These are phyloP conservation scores for Coemansia aciculifera DNA, from an alignment of 192 early-diverging fungal genomes.

Conservation along the genomic window DNA sequence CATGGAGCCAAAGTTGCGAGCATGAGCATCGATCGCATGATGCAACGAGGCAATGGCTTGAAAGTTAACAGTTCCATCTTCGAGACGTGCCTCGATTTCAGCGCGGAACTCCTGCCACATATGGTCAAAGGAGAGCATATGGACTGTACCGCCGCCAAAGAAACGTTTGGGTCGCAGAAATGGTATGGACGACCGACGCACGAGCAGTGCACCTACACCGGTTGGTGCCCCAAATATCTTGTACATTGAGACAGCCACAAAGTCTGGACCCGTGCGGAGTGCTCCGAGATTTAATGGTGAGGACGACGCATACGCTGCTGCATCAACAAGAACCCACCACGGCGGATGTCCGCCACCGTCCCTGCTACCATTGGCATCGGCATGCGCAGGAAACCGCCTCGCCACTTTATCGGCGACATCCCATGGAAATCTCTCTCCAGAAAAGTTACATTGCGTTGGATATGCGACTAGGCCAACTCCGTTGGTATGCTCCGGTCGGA, in stretches of 20 bases:
- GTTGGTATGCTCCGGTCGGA: constrained; percentile 12
- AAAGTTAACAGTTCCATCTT: constrained; percentile 81
- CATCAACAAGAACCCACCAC: constrained; percentile 70
- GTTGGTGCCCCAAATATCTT: constrained; percentile 89
- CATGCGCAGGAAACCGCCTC: constrained; percentile 18
- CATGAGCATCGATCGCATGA: constrained; percentile 63
- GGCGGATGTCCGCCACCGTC: constrained; percentile 18
- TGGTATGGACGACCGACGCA: constrained; percentile 56
- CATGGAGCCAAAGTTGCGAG: constrained; percentile 49
- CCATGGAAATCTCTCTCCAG: constrained; percentile 71
- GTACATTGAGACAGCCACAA: constrained; percentile 78
- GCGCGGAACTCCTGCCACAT: constrained; percentile 60
- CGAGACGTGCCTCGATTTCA: constrained; percentile 57
- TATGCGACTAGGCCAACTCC: constrained; percentile 65
- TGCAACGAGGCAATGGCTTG: constrained; percentile 70
- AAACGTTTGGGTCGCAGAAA: constrained; percentile 59
- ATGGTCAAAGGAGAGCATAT: constrained; percentile 56
- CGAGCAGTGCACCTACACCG: constrained; percentile 74
- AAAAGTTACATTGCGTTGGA: constrained; percentile 86
- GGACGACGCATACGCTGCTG: constrained; percentile 71
- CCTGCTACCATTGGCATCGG: background rate
- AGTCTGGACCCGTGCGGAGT: constrained; percentile 60
- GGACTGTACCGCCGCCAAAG: constrained; percentile 82
- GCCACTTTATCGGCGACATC: constrained; percentile 57
- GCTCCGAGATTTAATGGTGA: constrained; percentile 59